Evolutionary conservation across 768 basidiomycete genomes (phyloP), one percentile per base, ranked within the genome.

Genomic region (Thelephora aurantiotincta): DNA sequence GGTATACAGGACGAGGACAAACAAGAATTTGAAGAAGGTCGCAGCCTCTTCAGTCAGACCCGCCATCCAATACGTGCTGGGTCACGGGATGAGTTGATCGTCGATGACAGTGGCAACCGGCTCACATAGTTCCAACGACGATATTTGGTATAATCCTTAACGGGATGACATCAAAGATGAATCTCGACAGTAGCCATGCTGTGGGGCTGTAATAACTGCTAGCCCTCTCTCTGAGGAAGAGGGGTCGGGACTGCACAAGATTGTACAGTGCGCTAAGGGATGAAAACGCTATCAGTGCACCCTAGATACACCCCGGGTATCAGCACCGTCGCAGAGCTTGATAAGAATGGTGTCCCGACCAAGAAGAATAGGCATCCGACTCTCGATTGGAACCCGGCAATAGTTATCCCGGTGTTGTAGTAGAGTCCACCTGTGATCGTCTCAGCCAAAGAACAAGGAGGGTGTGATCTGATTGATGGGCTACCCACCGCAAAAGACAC

Each of bases 291-390:
- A 96, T 78, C 22, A 97, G 72, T 12, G 91, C 80, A 33, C 92
- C 92, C 86, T 87, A 52, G 6, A 36, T 42, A 30, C 20, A 16
- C 22, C 6, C 11, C 11, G 43, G 22, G 22, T 19, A 51, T 26
- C 22, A 46, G 44, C n/a, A 19, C 2, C 16, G 6, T 14, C 11
- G 43, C 18, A 50, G 16, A 9, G 41, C 33, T 1, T 46, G 44
- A 2, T 36, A 43, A 22, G 12, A 11, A 43, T 5, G 42, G 11
- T 33, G 33, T 4, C n/a, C 60, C 19, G 53, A 86, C 86, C 56
- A 96, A 60, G 77, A 98, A 98, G 72, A 98, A 96, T 36, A 98
- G 63, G 54, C 84, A 88, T 26, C 93, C 93, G n/a, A 98, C 74
- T 26, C 93, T 75, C 34, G 83, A 84, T 60, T 96, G 92, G 71